A percentile compares a stretch with the other conserved stretches of the same genome.
Evolutionary conservation across 805 yeast genomes (phyloP).

Genomic region (Starmerella bombi): DNA sequence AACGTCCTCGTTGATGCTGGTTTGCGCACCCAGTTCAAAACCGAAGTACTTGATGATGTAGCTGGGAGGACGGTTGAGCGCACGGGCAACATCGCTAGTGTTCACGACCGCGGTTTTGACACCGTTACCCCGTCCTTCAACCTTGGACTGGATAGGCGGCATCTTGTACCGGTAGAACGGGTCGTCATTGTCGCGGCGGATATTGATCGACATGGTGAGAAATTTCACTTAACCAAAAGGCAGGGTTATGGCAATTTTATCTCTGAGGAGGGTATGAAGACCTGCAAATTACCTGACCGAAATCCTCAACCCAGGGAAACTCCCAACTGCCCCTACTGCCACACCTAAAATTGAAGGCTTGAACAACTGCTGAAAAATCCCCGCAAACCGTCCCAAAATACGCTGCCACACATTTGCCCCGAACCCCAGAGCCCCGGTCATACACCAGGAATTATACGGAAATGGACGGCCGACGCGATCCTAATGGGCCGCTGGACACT

Average conservation of each 20-base stretch:
- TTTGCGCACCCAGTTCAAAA: constrained; percentile 93
- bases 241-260: no score
- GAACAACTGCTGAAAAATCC: no score
- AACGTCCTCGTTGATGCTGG: constrained; percentile 59
- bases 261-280: no score
- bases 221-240: no score
- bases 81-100: constrained; percentile 84
- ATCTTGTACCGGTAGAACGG: constrained; percentile 98
- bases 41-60: constrained; percentile 92
- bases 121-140: constrained; percentile 99
- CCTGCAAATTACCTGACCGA: background rate
- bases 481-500: constrained; percentile 2
- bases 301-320: no score
- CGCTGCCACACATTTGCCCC: no score
- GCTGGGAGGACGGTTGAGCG: constrained; percentile 82
- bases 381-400: no score
- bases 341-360: no score
- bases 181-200: constrained; percentile 92
- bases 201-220: constrained; percentile 42
- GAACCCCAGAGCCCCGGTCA: no score
- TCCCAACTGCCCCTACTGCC: no score
- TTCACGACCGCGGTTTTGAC: constrained; percentile 89
- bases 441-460: no score
- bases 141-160: constrained; percentile 95
- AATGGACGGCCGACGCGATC: no score